Evolutionary conservation across 345 rosid species (phyloP), one percentile per base, ranked within the genome.

Genomic region (Bretschneidera sinensis): DNA sequence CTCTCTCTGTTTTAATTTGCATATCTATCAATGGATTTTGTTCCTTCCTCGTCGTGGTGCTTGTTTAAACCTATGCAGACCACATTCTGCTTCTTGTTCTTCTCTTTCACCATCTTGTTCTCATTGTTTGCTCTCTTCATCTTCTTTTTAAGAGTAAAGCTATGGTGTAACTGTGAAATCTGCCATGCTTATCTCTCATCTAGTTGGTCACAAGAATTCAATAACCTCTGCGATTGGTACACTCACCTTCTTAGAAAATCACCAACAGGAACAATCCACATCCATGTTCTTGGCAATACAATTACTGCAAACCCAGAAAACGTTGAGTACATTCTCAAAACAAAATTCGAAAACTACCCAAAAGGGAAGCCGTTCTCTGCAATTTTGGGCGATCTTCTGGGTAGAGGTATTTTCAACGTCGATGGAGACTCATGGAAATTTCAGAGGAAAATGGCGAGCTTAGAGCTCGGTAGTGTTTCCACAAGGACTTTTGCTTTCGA

Each of bases 181-280:
- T 89, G 96, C 54, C 35, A 68, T 0, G 77, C 84, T 56, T 89
- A 84, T 25, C 78, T 86, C 52, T 74, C 75, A 3, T 69, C 76
- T 19, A 65, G 78, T 17, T 89, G 96, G 96, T 55, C 83, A 17
- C 67, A 75, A 25, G 50, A 82, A 1, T 83, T 84, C 48, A 60
- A 65, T 31, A 89, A 89, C 28, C 87, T 89, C 8, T 75, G 84
- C 48, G 96, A 89, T 17, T 89, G 96, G 94, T 89, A 82, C 66
- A 11, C 89, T 54, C 87, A 89, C 51, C 91, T 89, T 17, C 77
- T 89, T 17, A 76, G 69, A 1, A 62, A 70, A 43, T 86, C 96
- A 11, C 86, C 85, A 0, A 61, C 77, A 8, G 74, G 76, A 17
- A 86, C 96, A 3, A 77, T 89, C 64, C 87, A 84, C 55, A 68